Evolutionary conservation across 345 rosid genomes (phyloP), one percentile per base, ranked within the genome.

Genomic region (Theobroma cacao): DNA sequence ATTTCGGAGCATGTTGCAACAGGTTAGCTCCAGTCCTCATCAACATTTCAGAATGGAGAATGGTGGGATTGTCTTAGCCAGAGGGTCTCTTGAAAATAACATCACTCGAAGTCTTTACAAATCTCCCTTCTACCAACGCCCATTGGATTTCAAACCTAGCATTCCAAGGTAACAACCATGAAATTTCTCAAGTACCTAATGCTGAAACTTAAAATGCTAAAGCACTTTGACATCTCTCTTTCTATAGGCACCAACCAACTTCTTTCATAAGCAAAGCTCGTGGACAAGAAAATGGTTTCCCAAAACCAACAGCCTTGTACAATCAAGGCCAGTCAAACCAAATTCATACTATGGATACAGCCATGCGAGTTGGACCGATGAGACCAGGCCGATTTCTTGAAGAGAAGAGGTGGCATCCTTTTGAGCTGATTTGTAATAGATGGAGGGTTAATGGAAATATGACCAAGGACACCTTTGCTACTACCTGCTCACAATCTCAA

Each of bases 341-440:
- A n/a, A 24, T 24, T 81, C 84, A 28, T 66, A 83, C 26, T 70
- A 48, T 53, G 36, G 88, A 81, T 15, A 65, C 78, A 8, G 34
- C 79, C 17, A 81, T 64, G 77, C 41, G 69, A 74, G 59, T 79
- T 15, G 81, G 79, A 22, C 81, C 86, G 4, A 38, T 81, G 28
- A 82, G 83, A 78, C 83, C 86, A 18, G 75, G 76, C 62, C 31
- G 80, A 40, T 81, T 82, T 75, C 79, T 83, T 18, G 88, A 87
- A 79, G 85, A 84, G 43, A 87, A 75, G 75, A 73, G 77, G 56
- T 87, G 90, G 88, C 87, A 80, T 33, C 88, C 88, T 1, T n/a
- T 78, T 2, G 80, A 84, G 74, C 71, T 62, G 70, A 47, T 77
- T 15, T n/a, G 50, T n/a, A 80, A 75, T 78, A 76, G 80, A 73